Evolutionary conservation across 768 basidiomycete genomes (phyloP), one percentile per base, ranked within the genome.

Genomic region (Termitomyces heimii): DNA sequence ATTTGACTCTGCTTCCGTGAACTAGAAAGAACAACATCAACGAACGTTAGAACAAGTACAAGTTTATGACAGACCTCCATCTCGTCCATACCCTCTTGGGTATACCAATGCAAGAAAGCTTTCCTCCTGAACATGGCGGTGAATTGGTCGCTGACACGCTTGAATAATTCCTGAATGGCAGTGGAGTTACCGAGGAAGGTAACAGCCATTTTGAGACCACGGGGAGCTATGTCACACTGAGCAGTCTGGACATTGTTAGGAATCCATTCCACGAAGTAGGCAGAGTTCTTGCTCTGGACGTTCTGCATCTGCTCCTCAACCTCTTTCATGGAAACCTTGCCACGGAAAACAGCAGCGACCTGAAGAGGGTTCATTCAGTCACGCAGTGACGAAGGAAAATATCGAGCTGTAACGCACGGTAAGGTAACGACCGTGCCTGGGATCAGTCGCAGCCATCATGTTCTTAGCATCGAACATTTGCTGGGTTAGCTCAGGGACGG

Each of bases 381-480:
- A 49, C 50, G 54, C 1, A 39, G 42, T 46, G 31, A 44, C 9
- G 7, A 37, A 6, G 14, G n/a, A 18, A 44, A 6, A 55, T 10
- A 55, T 54, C 24, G 43, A 2, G 18, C 29, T 44, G 13, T 40
- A 35, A 66, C 82, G 52, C 65, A 88, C 96, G 40, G 97, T 99
- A 60, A 99, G 88, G 79, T 98, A 99, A 66, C 94, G 91, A 61
- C 97, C 97, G 65, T 97, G 91, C 69, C 94, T 81, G 42, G 97
- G 97, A 78, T 98, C 94, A 24, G 91, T 91, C 24, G 97, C 97
- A 65, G 95, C 94, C 94, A 98, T 96, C 93, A 96, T 95, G 87
- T 98, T 98, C 85, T 97, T 98, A 45, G 94, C 92, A 66, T 98
- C 96, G 73, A 98, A 99, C 95, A 98, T 98, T 69, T 99, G 97